Evolutionary conservation across 2,329 filamentous ascomycete species (phyloP).

Genomic region (Phialemoniopsis sp.): DNA sequence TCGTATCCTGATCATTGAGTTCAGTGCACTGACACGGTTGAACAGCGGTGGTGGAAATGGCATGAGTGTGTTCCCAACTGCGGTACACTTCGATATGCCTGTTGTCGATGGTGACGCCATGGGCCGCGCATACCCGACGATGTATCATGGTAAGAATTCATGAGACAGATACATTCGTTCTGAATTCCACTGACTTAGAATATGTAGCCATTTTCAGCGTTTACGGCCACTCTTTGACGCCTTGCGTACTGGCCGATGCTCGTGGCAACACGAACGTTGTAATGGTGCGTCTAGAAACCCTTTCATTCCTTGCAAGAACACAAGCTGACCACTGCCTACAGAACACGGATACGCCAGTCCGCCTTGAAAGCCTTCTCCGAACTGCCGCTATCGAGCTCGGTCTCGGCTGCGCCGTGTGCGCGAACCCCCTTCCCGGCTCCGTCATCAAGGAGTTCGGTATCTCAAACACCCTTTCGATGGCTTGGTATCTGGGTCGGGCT

Average conservation of each 20-base stretch:
- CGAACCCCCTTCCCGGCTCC: constrained; percentile 24
- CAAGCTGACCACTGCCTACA: constrained; percentile 7
- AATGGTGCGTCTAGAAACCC: constrained; percentile 16
- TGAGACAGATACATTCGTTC: too few relatives aligned
- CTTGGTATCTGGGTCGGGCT: constrained; percentile 26
- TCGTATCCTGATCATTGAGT: background rate
- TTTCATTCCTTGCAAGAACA: background rate
- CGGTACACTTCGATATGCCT: constrained; percentile 28
- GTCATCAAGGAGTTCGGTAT: constrained; percentile 26
- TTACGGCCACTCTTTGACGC: constrained; percentile 28
- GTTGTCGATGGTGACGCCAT: constrained; percentile 31
- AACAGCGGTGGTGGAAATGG: constrained; percentile 31
- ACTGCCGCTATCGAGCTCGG: constrained; percentile 31
- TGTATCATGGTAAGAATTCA: constrained; percentile 22
- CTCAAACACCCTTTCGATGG: constrained; percentile 25
- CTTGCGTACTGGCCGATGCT: constrained; percentile 30
- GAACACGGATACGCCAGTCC: constrained; percentile 25
- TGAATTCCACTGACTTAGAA: too few relatives aligned
- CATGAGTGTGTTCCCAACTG: constrained; percentile 23
- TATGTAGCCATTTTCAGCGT: constrained; percentile 28
- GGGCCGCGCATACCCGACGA: constrained; percentile 32
- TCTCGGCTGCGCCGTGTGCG: constrained; percentile 28
- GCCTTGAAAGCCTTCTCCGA: constrained; percentile 28
- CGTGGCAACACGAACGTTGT: constrained; percentile 27
- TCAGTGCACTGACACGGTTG: background rate